Conservation (phyloP, 2,329 filamentous ascomycete species). For the Waltergamsia citrina region DNA sequence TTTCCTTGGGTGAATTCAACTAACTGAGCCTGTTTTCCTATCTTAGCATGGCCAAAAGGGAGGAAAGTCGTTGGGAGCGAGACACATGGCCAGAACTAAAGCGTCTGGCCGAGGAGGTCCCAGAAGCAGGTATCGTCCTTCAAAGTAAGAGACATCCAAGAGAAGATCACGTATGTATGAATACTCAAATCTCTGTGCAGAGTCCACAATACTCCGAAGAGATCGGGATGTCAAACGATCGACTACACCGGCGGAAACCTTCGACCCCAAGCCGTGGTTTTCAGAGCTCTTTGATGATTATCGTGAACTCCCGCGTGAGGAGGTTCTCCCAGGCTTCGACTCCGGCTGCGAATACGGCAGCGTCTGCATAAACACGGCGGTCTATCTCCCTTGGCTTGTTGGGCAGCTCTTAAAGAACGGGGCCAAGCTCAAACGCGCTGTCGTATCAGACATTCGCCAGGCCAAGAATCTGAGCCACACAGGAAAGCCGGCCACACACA, state of each 20-base stretch:
- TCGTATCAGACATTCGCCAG: conserved; percentile 50
- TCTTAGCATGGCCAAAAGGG: conserved; percentile 12
- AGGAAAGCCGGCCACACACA: conserved; percentile 50
- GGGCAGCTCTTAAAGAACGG: conserved; percentile 70
- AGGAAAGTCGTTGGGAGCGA: conserved; percentile 46
- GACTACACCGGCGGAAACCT: conserved; percentile 50
- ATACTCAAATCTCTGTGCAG: too few relatives aligned
- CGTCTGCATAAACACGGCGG: conserved; percentile 81
- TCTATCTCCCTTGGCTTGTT: conserved; percentile 81
- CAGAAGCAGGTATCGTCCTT: conserved; percentile 73
- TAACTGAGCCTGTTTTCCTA: background rate
- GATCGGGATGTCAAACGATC: conserved; percentile 2
- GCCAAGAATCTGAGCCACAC: conserved; percentile 33
- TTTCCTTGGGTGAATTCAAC: background rate
- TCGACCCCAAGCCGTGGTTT: conserved; percentile 63
- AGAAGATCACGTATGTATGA: too few relatives aligned
- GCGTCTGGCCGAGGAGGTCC: conserved; percentile 51
- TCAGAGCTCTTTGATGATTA: conserved; percentile 63
- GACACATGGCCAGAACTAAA: conserved; percentile 56
- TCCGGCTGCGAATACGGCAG: conserved; percentile 60
- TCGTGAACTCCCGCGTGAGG: conserved; percentile 42
- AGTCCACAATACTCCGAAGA: too few relatives aligned
- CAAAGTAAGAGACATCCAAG: conserved; percentile 53
- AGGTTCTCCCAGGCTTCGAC: conserved; percentile 47
- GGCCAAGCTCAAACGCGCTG: conserved; percentile 54